Conservation (phyloP, 192 early-diverging fungal species). For the Diversispora eburnea region DNA sequence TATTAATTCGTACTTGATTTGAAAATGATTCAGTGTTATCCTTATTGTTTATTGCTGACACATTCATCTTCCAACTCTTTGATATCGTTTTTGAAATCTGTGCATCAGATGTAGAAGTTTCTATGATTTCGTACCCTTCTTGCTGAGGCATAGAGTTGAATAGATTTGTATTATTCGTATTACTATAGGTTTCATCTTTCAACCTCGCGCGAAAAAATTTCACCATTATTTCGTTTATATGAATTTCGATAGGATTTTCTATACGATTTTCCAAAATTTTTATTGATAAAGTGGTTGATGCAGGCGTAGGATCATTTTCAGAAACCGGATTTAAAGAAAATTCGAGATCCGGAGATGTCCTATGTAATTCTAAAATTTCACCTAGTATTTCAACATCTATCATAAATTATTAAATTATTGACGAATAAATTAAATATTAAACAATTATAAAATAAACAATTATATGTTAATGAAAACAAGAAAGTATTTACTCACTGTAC, state of each 20-base stretch:
- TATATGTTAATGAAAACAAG: background rate
- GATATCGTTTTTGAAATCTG: no score
- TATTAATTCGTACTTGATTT: no score
- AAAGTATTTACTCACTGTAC: conserved; percentile 16
- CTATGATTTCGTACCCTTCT: no score
- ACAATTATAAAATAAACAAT: background rate
- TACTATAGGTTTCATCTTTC: no score
- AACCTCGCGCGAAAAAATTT: no score
- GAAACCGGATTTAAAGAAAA: background rate
- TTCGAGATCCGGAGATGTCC: background rate
- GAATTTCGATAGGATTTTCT: background rate
- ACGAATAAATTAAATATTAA: background rate
- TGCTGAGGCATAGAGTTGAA: no score
- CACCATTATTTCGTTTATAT: no score
- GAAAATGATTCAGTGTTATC: no score
- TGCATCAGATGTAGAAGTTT: no score
- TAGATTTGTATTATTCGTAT: no score
- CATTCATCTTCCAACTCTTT: no score
- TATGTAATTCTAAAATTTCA: conserved; percentile 1
- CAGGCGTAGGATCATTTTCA: background rate
- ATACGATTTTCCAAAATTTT: background rate
- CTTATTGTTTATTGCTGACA: no score
- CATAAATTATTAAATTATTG: background rate
- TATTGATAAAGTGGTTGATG: conserved; percentile 2
- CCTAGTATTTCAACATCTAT: conserved; percentile 5